Percentiles rank a stretch among this genome's conserved stretches.
Conservation (phyloP, 306 rosid genomes). For the Acacia melanoxylon region DNA sequence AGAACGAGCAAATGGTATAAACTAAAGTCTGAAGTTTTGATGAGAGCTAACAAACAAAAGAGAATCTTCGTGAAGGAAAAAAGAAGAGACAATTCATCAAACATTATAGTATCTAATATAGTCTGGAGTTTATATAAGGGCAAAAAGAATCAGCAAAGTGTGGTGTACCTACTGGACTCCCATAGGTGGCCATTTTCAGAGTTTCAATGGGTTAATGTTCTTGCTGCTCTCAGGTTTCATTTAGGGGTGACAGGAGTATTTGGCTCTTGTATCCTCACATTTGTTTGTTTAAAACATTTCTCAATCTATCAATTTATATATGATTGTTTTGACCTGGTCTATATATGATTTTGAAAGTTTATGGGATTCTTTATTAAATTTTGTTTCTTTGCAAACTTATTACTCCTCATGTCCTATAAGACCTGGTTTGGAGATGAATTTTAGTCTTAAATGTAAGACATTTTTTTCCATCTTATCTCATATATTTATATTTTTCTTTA, state of each 20-base stretch:
- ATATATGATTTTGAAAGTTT: too few species aligned
- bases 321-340: too few species aligned
- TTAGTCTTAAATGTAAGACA: too few species aligned
- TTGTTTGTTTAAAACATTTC: too few species aligned
- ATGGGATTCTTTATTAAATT: too few species aligned
- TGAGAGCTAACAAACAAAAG: neutral
- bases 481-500: too few species aligned
- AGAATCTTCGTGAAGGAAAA: neutral
- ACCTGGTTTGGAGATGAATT: too few species aligned
- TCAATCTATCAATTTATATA: too few species aligned
- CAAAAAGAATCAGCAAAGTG: neutral
- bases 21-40: neutral
- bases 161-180: constrained; percentile 6
- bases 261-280: too few species aligned
- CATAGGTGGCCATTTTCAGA: constrained; percentile 24
- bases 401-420: too few species aligned
- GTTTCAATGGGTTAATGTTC: neutral
- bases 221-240: neutral
- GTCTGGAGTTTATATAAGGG: neutral
- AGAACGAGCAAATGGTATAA: neutral
- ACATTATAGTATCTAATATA: neutral
- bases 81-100: neutral
- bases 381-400: too few species aligned
- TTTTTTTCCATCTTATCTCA: too few species aligned
- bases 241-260: neutral